Percentiles rank a stretch among this genome's conserved stretches.
phyloP scores from a whole-genome alignment of 371 early-diverging fungal species.

The Coemansia sp. region DNA sequence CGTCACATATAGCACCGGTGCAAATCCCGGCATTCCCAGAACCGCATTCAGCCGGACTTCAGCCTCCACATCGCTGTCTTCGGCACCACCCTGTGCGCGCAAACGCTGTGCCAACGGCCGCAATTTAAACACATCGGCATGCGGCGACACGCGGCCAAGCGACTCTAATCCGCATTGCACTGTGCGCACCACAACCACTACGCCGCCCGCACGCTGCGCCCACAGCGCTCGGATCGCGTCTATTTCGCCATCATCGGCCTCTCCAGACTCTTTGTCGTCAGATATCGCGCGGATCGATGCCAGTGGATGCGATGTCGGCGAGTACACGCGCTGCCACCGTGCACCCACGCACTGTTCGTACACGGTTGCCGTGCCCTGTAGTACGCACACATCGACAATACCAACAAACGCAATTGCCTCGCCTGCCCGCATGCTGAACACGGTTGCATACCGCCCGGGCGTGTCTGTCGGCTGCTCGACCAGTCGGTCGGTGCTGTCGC shows the following conservation, averaged over 20 bases:
- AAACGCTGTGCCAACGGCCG: no score
- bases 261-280: not conserved
- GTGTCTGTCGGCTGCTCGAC: not conserved
- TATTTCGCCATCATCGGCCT: not conserved
- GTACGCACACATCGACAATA: slow-evolving; percentile 38
- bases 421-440: slow-evolving; percentile 14
- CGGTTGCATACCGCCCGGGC: slow-evolving; percentile 17
- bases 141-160: no score
- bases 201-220: not conserved
- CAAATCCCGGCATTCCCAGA: slow-evolving; percentile 26
- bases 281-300: not conserved
- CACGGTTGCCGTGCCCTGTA: slow-evolving; percentile 24
- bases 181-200: slow-evolving; percentile 5
- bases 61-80: not conserved
- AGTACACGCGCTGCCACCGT: slow-evolving; percentile 36
- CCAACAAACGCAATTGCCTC: slow-evolving; percentile 32
- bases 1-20: slow-evolving; percentile 22
- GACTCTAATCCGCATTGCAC: no score
- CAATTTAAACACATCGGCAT: no score
- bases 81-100: no score
- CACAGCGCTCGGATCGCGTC: slow-evolving; percentile 17
- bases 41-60: slow-evolving; percentile 7
- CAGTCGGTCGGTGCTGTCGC: no score
- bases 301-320: slow-evolving; percentile 46
- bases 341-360: slow-evolving; percentile 20